These are phyloP conservation scores for Exophiala calicioides DNA, from an alignment of 2,329 filamentous ascomycete species.

Conservation along the genomic window DNA sequence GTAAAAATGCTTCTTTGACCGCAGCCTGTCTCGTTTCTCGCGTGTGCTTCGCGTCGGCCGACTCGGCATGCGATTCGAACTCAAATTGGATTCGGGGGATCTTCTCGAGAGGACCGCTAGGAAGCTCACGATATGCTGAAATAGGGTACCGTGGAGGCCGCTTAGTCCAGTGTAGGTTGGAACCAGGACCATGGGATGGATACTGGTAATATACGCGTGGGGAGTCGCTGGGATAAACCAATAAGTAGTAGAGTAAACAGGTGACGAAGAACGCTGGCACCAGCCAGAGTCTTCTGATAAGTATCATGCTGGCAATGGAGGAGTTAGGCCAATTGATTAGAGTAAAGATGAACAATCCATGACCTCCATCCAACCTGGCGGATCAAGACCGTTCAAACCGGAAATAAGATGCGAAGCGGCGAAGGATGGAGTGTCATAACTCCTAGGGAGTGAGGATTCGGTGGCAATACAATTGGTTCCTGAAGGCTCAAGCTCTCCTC, in stretches of 20 bases:
- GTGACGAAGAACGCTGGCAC: slow-evolving; percentile 25
- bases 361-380: background rate
- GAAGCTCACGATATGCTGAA: slow-evolving; percentile 19
- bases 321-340: background rate
- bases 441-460: no score
- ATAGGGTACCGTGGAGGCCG: slow-evolving; percentile 29
- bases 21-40: slow-evolving; percentile 41
- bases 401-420: no score
- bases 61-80: slow-evolving; percentile 25
- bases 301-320: slow-evolving; percentile 21
- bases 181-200: slow-evolving; percentile 2
- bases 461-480: no score
- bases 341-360: background rate
- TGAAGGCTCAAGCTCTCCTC: no score
- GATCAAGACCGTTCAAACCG: background rate
- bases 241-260: slow-evolving; percentile 26
- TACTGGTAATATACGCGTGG: background rate
- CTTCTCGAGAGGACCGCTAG: slow-evolving; percentile 21
- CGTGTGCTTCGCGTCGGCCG: slow-evolving; percentile 14
- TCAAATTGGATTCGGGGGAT: slow-evolving; percentile 31
- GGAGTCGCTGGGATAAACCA: slow-evolving; percentile 17
- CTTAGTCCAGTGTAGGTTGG: slow-evolving; percentile 24
- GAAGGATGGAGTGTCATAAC: no score
- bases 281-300: slow-evolving; percentile 29
- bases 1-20: slow-evolving; percentile 54